A percentile compares a stretch with the other conserved stretches of the same genome.
phyloP scores from a whole-genome alignment of 352 stramenopile species.

The Thraustochytrium sp. region DNA sequence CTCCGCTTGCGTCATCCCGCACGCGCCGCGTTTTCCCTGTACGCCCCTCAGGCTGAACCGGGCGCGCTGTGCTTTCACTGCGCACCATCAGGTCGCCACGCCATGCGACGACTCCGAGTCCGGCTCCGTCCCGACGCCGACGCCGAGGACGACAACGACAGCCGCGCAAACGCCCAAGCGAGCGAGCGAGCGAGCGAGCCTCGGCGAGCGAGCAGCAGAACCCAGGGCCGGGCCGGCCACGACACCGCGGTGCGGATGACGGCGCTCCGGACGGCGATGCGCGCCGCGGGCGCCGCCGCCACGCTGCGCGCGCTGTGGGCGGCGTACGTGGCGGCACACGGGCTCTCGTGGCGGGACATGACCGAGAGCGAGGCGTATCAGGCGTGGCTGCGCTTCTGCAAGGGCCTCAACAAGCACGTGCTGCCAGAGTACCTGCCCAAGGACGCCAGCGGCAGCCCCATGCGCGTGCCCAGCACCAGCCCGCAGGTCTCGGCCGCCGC shows the following conservation, averaged over 20 bases:
- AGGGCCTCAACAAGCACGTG: not conserved
- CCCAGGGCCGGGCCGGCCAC: not conserved
- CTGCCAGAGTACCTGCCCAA: conserved; percentile 9
- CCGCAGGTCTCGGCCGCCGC: not conserved
- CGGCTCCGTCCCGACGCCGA: not conserved
- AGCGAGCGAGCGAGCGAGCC: too few species aligned
- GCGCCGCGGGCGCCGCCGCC: not conserved
- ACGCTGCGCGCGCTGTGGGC: not conserved
- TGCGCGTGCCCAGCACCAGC: not conserved
- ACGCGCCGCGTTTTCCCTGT: too few species aligned
- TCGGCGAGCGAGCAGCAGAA: too few species aligned
- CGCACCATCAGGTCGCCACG: not conserved
- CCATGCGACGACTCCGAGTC: not conserved
- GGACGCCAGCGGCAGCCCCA: not conserved
- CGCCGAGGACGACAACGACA: too few species aligned
- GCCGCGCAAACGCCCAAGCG: too few species aligned
- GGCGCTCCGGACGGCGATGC: not conserved
- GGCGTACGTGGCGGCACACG: not conserved
- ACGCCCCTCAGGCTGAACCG: too few species aligned
- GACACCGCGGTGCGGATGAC: not conserved
- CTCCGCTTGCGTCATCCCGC: too few species aligned
- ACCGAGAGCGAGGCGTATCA: not conserved
- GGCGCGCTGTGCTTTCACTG: too few species aligned
- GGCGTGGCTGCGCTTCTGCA: conserved; percentile 24
- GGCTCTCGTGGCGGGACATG: not conserved